phyloP scores from a whole-genome alignment of 140 eudicot species.

The Anethum foeniculum region DNA sequence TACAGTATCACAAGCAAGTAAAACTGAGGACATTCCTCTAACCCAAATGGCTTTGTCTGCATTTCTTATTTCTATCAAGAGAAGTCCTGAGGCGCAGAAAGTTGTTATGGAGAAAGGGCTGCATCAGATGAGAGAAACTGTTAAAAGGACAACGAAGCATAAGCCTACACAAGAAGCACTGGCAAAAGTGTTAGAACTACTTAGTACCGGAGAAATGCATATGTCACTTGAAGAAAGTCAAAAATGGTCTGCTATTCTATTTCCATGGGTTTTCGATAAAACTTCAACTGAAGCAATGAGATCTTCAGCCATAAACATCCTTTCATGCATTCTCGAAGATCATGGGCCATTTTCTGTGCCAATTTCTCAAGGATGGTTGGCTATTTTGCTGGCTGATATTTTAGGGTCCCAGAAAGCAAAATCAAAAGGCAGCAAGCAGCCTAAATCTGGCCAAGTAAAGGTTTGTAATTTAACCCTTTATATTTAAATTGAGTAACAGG shows the following conservation, averaged over 20 bases:
- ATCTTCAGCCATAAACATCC: constrained; percentile 65
- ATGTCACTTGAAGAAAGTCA: constrained; percentile 78
- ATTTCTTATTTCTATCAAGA: constrained; percentile 67
- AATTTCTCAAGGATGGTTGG: constrained; percentile 94
- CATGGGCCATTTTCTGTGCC: constrained; percentile 76
- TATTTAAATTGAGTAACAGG: not conserved
- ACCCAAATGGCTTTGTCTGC: constrained; percentile 87
- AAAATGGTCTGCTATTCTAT: constrained; percentile 78
- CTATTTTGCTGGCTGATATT: constrained; percentile 60
- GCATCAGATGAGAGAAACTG: constrained; percentile 73
- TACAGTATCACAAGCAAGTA: constrained; percentile 74
- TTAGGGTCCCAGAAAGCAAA: constrained; percentile 35
- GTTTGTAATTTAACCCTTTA: constrained; percentile 23
- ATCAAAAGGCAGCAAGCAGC: constrained; percentile 53
- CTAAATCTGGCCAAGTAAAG: constrained; percentile 70
- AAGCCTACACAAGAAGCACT: constrained; percentile 69
- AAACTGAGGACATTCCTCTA: constrained; percentile 60
- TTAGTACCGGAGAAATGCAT: constrained; percentile 53
- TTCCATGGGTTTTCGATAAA: constrained; percentile 72
- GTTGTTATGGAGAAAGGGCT: constrained; percentile 74
- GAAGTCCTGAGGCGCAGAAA: constrained; percentile 60
- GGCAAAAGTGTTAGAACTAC: constrained; percentile 77
- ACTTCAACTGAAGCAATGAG: constrained; percentile 50
- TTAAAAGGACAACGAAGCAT: constrained; percentile 60
- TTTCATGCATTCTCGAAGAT: constrained; percentile 76